Base-by-base conservation (phyloP, 352 stramenopile species). In the Plasmopara viticola region DNA sequence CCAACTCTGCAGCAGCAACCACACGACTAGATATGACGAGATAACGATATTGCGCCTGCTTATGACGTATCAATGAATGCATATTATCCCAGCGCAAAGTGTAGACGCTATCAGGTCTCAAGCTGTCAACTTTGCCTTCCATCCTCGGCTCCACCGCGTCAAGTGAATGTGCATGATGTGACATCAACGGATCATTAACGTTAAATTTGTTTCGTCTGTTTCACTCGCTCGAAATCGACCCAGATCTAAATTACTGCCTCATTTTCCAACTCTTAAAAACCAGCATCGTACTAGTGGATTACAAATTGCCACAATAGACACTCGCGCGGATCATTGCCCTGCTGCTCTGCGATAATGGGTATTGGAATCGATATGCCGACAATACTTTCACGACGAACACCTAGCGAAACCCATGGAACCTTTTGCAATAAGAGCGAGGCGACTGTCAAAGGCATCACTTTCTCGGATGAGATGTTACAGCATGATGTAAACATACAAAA, bases 251-350 rank as follows among this genome's bases (percentile, higher is more conserved):
- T 20, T 0, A 72, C 44, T 1, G 13, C 42, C 12, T 57, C 71
- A 45, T 86, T 75, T 30, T 75, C 56, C 18, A 86, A 56, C 40
- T 86, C 28, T 55, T 81, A 71, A 48, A 88, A 86, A 47, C 67
- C 72, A 18, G 86, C 58, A 41, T 88, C 78, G 46, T 62, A 77
- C 48, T 84, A 69, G 13, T 84, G 62, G 2, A 88, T 57, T 46
- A 53, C 51, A 44, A 88, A 86, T 43, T 88, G 74, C 78, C 74
- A 88, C 17, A 80, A 62, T 50, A 84, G 53, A 44, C 60, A 74
- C 37, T 83, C 60, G 14, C 54, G 54, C 37, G 48, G 31, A 31
- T 64, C 57, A 10, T 64, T 53, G 2, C 31, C 14, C 1, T 18
- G 20, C 14, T 53, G 48, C 13, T 58, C 52, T 15, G 48, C 44